phyloP scores from a whole-genome alignment of 1,284 basidiomycete species.

The Malassezia pachydermatis region DNA sequence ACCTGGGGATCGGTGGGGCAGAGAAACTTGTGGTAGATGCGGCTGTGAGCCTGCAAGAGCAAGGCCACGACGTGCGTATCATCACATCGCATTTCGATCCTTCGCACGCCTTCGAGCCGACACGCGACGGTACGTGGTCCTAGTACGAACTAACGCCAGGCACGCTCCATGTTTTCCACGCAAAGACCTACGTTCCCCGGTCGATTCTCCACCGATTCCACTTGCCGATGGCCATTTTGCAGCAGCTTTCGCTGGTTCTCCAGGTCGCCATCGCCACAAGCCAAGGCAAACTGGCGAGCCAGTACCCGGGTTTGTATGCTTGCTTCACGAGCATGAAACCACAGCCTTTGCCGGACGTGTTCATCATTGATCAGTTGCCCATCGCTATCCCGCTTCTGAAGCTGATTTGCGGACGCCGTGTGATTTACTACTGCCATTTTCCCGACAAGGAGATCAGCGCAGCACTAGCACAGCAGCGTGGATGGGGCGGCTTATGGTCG shows the following conservation, averaged over 20 bases:
- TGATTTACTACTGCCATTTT: conserved; percentile 96
- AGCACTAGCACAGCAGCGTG: conserved; percentile 40
- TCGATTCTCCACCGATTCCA: conserved; percentile 67
- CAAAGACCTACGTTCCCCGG: conserved; percentile 67
- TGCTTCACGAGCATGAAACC: conserved; percentile 44
- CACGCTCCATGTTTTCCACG: conserved; percentile 69
- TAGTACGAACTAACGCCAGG: too few species aligned
- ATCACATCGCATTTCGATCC: conserved; percentile 89
- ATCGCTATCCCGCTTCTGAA: conserved; percentile 78
- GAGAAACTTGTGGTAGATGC: conserved; percentile 94
- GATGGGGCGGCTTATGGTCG: conserved; percentile 18
- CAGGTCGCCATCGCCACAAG: conserved; percentile 34
- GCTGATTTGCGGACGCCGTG: conserved; percentile 59
- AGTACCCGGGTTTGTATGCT: conserved; percentile 30
- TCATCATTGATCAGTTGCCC: conserved; percentile 87
- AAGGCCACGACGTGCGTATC: conserved; percentile 78
- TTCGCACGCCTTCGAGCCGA: conserved; percentile 47
- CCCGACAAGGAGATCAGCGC: conserved; percentile 66
- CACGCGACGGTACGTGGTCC: conserved; percentile 51
- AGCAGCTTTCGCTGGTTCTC: conserved; percentile 65
- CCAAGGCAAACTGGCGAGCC: conserved; percentile 45
- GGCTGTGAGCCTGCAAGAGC: conserved; percentile 70
- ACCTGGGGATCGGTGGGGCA: conserved; percentile 93
- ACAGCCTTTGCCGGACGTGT: conserved; percentile 58
- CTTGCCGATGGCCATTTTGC: conserved; percentile 75